Percentiles rank a stretch among this genome's conserved stretches.
phyloP scores from a whole-genome alignment of 768 basidiomycete genomes.

The Crucibulum laeve region DNA sequence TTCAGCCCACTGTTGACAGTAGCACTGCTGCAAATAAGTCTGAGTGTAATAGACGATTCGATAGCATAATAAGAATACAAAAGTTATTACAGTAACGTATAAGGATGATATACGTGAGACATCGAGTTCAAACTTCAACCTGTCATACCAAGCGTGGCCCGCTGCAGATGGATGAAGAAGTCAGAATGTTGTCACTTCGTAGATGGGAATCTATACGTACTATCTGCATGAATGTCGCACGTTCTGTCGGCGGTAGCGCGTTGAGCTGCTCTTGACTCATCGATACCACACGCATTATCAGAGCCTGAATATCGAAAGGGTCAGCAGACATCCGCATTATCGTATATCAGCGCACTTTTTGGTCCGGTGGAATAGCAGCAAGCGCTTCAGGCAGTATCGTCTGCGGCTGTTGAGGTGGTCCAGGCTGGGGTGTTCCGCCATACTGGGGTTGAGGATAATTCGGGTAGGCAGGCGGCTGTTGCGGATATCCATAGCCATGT shows the following conservation, averaged over 20 bases:
- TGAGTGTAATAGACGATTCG: no score
- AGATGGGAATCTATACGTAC: no score
- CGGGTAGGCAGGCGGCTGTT: conserved; percentile 13
- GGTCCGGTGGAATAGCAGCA: conserved; percentile 61
- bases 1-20: no score
- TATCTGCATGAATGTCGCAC: conserved; percentile 77
- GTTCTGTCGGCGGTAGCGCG: conserved; percentile 65
- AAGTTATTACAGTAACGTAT: no score
- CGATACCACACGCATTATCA: conserved; percentile 73
- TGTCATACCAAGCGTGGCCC: no score
- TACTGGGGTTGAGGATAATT: conserved; percentile 19
- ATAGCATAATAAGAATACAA: no score
- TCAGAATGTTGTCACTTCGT: no score
- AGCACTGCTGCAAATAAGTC: no score
- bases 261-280: conserved; percentile 87
- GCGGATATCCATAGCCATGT: conserved; percentile 6
- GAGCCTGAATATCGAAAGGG: conserved; percentile 37
- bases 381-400: conserved; percentile 45
- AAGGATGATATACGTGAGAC: no score
- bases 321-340: no score
- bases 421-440: conserved; percentile 12
- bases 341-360: conserved; percentile 44
- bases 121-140: no score
- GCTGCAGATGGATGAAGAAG: no score
- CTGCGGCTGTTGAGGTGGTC: conserved; percentile 21